Evolutionary conservation across 1,284 basidiomycete species (phyloP).

Genomic region (Papiliotrema terrestris): DNA sequence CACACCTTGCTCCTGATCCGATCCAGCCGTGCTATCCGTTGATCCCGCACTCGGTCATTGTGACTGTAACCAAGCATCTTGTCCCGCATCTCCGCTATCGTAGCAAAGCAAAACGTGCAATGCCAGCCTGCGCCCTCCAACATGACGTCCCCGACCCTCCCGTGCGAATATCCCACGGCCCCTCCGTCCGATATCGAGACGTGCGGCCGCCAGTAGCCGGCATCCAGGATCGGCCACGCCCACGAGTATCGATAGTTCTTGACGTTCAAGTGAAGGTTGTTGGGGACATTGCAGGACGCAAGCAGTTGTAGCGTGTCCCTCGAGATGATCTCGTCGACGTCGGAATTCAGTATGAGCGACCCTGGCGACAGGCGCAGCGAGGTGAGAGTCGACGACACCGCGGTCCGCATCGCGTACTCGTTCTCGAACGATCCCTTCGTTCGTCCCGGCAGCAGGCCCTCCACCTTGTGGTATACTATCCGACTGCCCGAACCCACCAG

Average conservation of each 20-base stretch:
- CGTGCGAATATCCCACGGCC: constrained; percentile 19
- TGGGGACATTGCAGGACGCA: constrained; percentile 56
- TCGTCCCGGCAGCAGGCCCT: constrained; percentile 27
- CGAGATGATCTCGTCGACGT: constrained; percentile 67
- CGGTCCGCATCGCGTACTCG: constrained; percentile 47
- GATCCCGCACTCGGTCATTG: constrained; percentile 25
- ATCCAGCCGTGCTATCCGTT: constrained; percentile 7
- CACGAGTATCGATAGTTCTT: constrained; percentile 65
- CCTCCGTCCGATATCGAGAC: constrained; percentile 1
- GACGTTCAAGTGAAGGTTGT: constrained; percentile 61
- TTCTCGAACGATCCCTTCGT: constrained; percentile 47
- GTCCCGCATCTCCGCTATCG: constrained; percentile 22
- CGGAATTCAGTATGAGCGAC: constrained; percentile 60
- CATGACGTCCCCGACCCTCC: constrained; percentile 51
- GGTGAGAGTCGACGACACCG: constrained; percentile 8
- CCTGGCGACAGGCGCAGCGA: constrained; percentile 8
- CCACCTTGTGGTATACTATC: constrained; percentile 14
- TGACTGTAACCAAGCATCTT: constrained; percentile 35
- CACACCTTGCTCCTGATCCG: constrained; percentile 20
- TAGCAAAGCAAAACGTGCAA: constrained; percentile 38
- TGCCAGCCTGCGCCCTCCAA: constrained; percentile 61
- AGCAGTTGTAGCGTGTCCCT: constrained; percentile 58
- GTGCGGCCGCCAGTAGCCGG: constrained; percentile 55
- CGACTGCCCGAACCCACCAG: constrained; percentile 4
- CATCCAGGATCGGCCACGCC: constrained; percentile 55